Base-by-base conservation (phyloP, 805 yeast genomes). In the Myxozyma vanderwaltii region DNA sequence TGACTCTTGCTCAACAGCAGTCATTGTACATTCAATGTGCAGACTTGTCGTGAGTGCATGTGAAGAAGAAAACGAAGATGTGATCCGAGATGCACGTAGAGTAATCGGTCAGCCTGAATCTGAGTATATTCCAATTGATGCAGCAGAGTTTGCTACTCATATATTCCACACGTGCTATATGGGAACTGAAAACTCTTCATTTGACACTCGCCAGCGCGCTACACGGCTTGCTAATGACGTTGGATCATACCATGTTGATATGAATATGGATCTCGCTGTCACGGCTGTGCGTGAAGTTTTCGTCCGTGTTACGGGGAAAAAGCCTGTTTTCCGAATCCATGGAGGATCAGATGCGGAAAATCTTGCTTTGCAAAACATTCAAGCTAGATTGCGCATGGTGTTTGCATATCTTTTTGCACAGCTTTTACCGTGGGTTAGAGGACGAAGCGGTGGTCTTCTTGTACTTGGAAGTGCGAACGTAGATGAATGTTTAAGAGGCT, bases 381-480 rank as follows among this genome's bases (percentile, higher is more conserved):
- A 94, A 77, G 99, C 99, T 0, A 82, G 99, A 61, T 75, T 91
- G 54, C 79, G 99, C 73, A 94, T 94, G 99, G 97, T 94, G 1
- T 73, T 92, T 48, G 87, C 96, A 12, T 94, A 94, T 70, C 74
- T 95, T 33, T 91, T 94, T 79, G 98, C 99, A 0, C 96, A 92
- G 69, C 75, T 94, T 43, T 77, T 94, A 55, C 99, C 99, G 4
- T 94, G 98, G 98, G 88, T 90, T 17, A 81, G 99, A 67, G 86
- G 86, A 6, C 75, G 82, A 49, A 26, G 53, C 12, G 90, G 90
- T 2, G 97, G 98, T 0, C 74, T 94, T 51, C 77, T 94, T 40
- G 99, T 94, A 6, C 78, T 94, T 51, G 99, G 99, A 1, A 86
- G 96, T 69, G 97, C 98, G 2, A 94, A 94, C 71, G 99, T 94